Evolutionary conservation across 2,329 filamentous ascomycete species (phyloP), one percentile per base, ranked within the genome.

Genomic region (Colletotrichum tamarilloi): DNA sequence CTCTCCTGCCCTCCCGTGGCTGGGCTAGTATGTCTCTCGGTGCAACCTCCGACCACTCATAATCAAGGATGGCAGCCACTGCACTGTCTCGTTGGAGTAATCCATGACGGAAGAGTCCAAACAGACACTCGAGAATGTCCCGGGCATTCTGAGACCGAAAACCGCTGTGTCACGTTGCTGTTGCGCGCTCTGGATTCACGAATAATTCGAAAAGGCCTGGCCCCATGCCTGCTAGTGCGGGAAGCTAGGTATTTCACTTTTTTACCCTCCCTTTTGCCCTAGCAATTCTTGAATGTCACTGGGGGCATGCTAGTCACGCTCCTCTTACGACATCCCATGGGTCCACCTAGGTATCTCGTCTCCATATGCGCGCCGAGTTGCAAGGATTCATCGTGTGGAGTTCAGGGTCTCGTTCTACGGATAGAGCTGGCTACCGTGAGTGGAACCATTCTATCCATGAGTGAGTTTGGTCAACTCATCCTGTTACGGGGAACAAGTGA

Each of bases 261-360:
- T 49, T n/a, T 2, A 42, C 38, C 38, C 38, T 42, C 42, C 42
- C 52, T 28, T 62, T 24, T 52, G 24, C 60, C 60, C 60, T 52
- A 46, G 12, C 62, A 32, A 32, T 49, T 63, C 46, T 42, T 55
- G 62, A 65, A 56, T 65, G 62, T 55, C 62, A 56, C 49, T 56
- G 62, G 8, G 28, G 28, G 4, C 9, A 56, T 38, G 62, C 62
- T 56, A 24, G 52, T 22, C 22, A 22, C n/a, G 12, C 24, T 26
- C 11, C 26, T 42, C 22, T 24, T 22, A 26, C 30, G 32, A 46
- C 30, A 16, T 22, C n/a, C 24, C 6, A 26, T n/a, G 24, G 59
- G 26, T 26, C 60, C 60, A 53, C 42, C 42, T 9, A 30, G 30
- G 30, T 30, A 28, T 24, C 19, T 42, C 58, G 38, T 22, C 30